Percentiles rank a stretch among this genome's conserved stretches.
These are phyloP conservation scores for Mycena chlorophos DNA, from an alignment of 768 basidiomycete genomes.

Conservation along the genomic window DNA sequence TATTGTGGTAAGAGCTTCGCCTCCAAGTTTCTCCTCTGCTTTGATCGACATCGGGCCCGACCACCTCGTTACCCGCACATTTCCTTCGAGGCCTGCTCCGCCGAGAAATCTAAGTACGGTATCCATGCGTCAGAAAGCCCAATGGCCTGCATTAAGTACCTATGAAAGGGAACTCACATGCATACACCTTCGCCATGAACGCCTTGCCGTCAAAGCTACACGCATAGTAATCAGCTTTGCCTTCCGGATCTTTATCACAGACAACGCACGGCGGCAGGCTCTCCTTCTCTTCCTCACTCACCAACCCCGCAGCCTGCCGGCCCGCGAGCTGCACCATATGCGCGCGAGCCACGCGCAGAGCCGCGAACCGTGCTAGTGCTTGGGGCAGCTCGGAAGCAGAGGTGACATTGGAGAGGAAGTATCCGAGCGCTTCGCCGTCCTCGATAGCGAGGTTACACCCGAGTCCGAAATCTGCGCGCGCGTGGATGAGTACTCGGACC, in stretches of 20 bases:
- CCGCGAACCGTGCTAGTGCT: slow-evolving; percentile 8
- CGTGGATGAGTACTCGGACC: not conserved
- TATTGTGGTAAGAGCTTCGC: too few species aligned
- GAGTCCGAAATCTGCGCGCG: slow-evolving; percentile 23
- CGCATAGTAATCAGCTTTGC: not conserved
- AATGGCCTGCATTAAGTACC: too few species aligned
- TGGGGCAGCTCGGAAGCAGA: slow-evolving; percentile 7
- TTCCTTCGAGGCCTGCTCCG: too few species aligned
- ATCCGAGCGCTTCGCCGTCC: slow-evolving; percentile 35
- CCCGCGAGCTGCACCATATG: slow-evolving; percentile 18
- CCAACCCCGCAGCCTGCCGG: slow-evolving; percentile 9
- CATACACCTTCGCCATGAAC: slow-evolving; percentile 14
- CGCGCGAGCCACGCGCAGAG: slow-evolving; percentile 12
- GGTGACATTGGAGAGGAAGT: slow-evolving; percentile 24
- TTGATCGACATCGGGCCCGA: too few species aligned
- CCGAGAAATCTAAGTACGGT: too few species aligned
- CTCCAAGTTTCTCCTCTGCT: too few species aligned
- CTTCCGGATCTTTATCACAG: not conserved
- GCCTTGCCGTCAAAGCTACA: slow-evolving; percentile 5
- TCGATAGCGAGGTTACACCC: slow-evolving; percentile 35
- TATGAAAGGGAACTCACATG: slow-evolving; percentile 17
- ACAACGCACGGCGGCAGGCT: slow-evolving; percentile 10
- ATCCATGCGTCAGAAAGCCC: too few species aligned
- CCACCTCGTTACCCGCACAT: too few species aligned
- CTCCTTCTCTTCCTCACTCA: slow-evolving; percentile 12